Evolutionary conservation across 2,329 filamentous ascomycete genomes (phyloP), one percentile per base, ranked within the genome.

Genomic region (Coniochaeta sp.): DNA sequence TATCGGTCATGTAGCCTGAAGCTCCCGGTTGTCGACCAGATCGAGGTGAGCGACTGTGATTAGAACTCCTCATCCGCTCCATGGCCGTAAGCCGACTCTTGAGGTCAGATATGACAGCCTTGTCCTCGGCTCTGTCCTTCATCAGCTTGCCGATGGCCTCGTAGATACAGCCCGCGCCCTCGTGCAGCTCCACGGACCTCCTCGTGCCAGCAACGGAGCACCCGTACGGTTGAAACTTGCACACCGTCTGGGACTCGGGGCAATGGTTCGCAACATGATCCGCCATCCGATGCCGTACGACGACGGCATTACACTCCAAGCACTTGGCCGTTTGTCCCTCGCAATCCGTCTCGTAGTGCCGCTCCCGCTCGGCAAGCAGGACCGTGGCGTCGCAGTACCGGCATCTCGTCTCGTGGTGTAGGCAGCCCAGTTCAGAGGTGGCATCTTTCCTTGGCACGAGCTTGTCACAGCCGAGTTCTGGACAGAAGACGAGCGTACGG

Each of bases 401-500:
- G 66, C 86, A 88, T 10, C 70, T 10, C 22, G 30, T 17, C 47
- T 52, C 26, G 5, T 10, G 8, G 26, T 52, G 47, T 9, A 52
- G 47, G 30, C 47, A 52, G 47, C 47, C 22, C 12, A 26, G 16
- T 6, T 28, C 47, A 2, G 22, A 52, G 10, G 47, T 28, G 9
- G 6, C 47, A 60, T 84, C 76, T 63, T 81, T 82, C 55, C 80
- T 76, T 14, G 76, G 74, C 2, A 87, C 74, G 26, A 75, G 75
- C 67, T 82, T 79, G 32, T 75, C 70, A 68, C 86, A 89, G 2
- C 70, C 67, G 16, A 75, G 67, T 38, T 81, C 80, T 0, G 82
- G 79, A 64, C 86, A 89, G n/a, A 76, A 74, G 22, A 85, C 80
- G 34, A 79, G 72, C 5, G 79, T 80, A 65, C 81, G 85, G 1